Conservation (phyloP, 106 monocot species). For the Allium cepa region DNA sequence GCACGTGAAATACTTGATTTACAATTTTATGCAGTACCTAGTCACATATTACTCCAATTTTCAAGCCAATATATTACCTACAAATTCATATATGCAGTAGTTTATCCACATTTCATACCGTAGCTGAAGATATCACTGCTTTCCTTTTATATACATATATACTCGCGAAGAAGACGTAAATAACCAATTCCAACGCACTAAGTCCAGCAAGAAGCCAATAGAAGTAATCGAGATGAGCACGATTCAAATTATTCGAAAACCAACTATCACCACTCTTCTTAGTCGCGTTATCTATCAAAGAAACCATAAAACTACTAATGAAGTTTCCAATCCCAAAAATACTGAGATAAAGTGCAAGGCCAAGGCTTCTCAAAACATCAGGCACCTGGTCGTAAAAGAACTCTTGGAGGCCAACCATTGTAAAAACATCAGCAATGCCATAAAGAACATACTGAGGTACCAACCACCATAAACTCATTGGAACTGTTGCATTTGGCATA, state of each 20-base stretch:
- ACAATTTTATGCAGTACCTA: too few species aligned
- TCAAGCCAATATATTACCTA: too few species aligned
- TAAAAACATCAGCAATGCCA: conserved; percentile 34
- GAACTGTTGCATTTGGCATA: conserved; percentile 23
- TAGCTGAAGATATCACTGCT: background rate
- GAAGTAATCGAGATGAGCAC: conserved; percentile 55
- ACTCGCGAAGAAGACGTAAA: conserved; percentile 22
- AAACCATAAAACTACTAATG: conserved; percentile 40
- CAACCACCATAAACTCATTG: conserved; percentile 65
- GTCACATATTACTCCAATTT: too few species aligned
- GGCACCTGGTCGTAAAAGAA: conserved; percentile 61
- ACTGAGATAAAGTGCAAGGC: conserved; percentile 45
- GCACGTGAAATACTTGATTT: too few species aligned
- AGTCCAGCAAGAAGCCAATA: conserved; percentile 55
- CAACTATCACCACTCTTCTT: conserved; percentile 31
- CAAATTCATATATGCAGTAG: too few species aligned
- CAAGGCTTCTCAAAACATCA: conserved; percentile 37
- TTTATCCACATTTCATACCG: background rate
- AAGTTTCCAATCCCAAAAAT: conserved; percentile 40
- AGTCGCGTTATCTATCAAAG: conserved; percentile 19
- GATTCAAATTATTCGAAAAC: conserved; percentile 50
- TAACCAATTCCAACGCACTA: conserved; percentile 14
- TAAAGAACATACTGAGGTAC: conserved; percentile 41
- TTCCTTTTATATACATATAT: conserved; percentile 30
- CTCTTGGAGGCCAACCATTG: conserved; percentile 45